phyloP scores from a whole-genome alignment of 345 rosid genomes.

The Citrus sp. region DNA sequence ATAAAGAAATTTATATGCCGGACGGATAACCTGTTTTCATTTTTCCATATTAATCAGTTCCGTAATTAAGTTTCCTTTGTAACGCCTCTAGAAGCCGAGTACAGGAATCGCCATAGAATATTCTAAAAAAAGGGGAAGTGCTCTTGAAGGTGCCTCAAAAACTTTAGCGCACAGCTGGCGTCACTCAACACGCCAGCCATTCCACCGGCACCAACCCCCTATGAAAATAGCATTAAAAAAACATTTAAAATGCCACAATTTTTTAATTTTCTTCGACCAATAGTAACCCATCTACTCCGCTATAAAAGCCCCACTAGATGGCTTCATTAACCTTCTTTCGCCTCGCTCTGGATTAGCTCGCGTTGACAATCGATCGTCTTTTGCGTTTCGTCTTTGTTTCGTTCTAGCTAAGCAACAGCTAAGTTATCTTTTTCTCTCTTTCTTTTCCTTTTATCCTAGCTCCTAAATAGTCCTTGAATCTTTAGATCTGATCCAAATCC shows the following conservation, averaged over 20 bases:
- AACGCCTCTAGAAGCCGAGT: neutral
- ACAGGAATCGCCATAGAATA: neutral
- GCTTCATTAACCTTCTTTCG: neutral
- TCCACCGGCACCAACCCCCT: constrained; percentile 25
- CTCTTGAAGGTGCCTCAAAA: neutral
- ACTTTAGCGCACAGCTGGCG: constrained; percentile 25
- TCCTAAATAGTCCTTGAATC: neutral
- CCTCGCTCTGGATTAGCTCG: neutral
- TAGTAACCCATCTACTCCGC: neutral
- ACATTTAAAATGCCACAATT: neutral
- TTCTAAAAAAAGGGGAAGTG: neutral
- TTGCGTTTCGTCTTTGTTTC: constrained; percentile 6
- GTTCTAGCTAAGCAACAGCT: constrained; percentile 14
- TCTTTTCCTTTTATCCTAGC: neutral
- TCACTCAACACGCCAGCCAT: constrained; percentile 34
- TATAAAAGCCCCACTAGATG: constrained; percentile 5
- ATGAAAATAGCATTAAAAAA: neutral
- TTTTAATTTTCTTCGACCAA: neutral
- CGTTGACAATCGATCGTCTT: neutral
- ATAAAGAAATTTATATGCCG: too few relatives aligned
- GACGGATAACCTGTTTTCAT: too few relatives aligned
- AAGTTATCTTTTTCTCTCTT: constrained; percentile 12
- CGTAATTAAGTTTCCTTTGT: too few relatives aligned
- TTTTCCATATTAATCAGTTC: too few relatives aligned
- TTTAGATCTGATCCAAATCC: constrained; percentile 31